Percentiles rank a stretch among this genome's conserved stretches.
These are phyloP conservation scores for Nannizziopsis arthrosporioides DNA, from an alignment of 2,329 filamentous ascomycete genomes.

Conservation along the genomic window DNA sequence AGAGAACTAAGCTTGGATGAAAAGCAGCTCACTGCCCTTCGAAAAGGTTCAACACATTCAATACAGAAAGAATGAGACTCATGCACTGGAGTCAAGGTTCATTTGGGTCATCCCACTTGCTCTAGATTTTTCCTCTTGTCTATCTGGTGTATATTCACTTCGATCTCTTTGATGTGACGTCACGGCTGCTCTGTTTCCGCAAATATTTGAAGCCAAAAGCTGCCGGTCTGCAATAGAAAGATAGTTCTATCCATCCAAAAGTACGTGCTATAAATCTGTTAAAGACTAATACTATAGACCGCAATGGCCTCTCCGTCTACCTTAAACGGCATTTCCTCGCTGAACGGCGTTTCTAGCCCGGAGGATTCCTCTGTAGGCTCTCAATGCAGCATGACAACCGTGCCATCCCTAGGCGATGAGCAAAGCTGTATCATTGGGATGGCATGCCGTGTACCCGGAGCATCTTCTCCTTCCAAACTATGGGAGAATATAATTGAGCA, in stretches of 20 bases:
- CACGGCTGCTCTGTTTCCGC: too few relatives aligned
- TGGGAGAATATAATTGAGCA: constrained; percentile 9
- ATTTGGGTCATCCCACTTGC: neutral
- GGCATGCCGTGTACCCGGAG: constrained; percentile 12
- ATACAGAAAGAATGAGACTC: too few relatives aligned
- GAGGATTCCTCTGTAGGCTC: neutral
- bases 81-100: too few relatives aligned
- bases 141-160: too few relatives aligned
- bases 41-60: too few relatives aligned
- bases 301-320: neutral
- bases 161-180: too few relatives aligned
- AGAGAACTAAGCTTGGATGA: too few relatives aligned
- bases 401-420: neutral
- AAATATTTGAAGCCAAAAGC: too few relatives aligned
- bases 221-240: neutral
- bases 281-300: neutral
- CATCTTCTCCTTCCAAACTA: constrained; percentile 9
- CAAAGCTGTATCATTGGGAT: constrained; percentile 3
- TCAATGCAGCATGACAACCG: neutral
- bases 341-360: neutral
- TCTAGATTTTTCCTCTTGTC: neutral
- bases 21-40: too few relatives aligned
- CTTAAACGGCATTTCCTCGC: neutral
- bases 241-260: neutral
- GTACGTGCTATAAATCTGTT: neutral